Base-by-base conservation (phyloP, 208 protist genomes). In the Wallacemonas sp. region DNA sequence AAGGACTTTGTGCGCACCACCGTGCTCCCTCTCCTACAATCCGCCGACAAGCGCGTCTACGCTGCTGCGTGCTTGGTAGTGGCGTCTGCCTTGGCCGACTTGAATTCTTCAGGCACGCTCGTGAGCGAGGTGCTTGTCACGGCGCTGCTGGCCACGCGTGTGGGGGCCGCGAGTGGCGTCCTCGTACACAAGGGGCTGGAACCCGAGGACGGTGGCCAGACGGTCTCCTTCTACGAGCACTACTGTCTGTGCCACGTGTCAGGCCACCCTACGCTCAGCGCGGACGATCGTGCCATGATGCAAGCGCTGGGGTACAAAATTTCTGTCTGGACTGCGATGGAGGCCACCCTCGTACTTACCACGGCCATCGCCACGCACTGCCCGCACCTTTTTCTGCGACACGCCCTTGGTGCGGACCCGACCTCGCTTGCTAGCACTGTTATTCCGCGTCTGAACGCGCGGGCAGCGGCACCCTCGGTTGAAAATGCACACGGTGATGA, bases 261-360 rank as follows among this genome's bases (percentile, higher is more conserved):
- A 0, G 63, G 52, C 50, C 54, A 71, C 34, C 78, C 76, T 0
- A 36, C 33, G 34, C 66, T 87, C n/a, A 73, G 74, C 6, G 63
- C 68, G 29, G 71, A 81, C 55, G 71, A 85, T 52, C 50, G 42
- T 44, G 61, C 60, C 46, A 79, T 63, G 68, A 42, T 60, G 26
- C 54, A 54, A 8, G 48, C 65, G 26, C 62, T 81, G 17, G 75
- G 59, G 30, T 76, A 70, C 53, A 17, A 44, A 24, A 50, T 75
- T 32, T 80, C 68, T 21, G 58, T 63, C 21, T 89, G 81, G 79
- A 79, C 72, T 5, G 52, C 71, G n/a, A 68, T 45, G 6, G 79
- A 87, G 59, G 81, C 83, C 26, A 85, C 87, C 36, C 63, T 93
- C 48, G 48, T 79, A 41, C 73, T 93, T 0, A 61, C 83, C 30